Evolutionary conservation across 192 early-diverging fungal species (phyloP).

Genomic region (Coemansia pectinata): DNA sequence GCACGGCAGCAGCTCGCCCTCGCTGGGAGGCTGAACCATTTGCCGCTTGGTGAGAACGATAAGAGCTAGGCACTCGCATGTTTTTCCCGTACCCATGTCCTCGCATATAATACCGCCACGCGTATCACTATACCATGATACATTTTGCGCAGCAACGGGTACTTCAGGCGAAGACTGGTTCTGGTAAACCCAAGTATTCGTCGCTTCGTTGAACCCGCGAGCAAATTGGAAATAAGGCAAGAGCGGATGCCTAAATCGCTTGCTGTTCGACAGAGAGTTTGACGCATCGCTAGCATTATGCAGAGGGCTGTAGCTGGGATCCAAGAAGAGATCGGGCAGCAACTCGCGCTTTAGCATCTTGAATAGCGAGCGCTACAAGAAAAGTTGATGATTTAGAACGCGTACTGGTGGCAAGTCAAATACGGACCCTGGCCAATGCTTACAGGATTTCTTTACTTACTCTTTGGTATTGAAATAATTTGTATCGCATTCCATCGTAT

Average conservation of each 20-base stretch:
- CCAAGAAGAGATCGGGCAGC: conserved; percentile 57
- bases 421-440: neutral
- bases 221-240: conserved; percentile 47
- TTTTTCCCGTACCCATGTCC: conserved; percentile 91
- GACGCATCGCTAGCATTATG: conserved; percentile 24
- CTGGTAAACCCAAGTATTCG: conserved; percentile 35
- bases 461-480: conserved; percentile 61
- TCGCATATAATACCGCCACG: conserved; percentile 80
- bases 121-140: conserved; percentile 42
- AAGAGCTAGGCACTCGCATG: conserved; percentile 68
- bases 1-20: conserved; percentile 34
- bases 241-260: conserved; percentile 28
- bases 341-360: conserved; percentile 72
- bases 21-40: conserved; percentile 43
- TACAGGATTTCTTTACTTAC: conserved; percentile 7
- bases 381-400: neutral
- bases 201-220: conserved; percentile 23
- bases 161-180: conserved; percentile 26
- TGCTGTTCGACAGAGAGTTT: neutral
- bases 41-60: conserved; percentile 65
- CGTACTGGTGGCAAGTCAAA: neutral
- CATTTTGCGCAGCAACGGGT: conserved; percentile 29
- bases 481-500: conserved; percentile 52
- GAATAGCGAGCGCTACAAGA: conserved; percentile 61
- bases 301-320: conserved; percentile 49